These are phyloP conservation scores for Herpetospermum pedunculosum DNA, from an alignment of 306 rosid species.

Conservation along the genomic window DNA sequence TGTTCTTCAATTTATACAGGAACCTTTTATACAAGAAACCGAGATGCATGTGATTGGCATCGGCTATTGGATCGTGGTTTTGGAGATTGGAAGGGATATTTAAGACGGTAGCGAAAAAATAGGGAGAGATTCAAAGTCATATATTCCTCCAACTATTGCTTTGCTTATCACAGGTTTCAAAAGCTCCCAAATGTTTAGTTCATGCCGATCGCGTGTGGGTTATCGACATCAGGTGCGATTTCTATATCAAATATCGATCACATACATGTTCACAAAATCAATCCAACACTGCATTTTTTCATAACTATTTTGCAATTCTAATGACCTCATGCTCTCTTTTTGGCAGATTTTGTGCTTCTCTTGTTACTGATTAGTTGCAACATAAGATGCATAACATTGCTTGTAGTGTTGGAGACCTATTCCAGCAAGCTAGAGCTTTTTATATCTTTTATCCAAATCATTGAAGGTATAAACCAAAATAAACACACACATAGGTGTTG, in stretches of 20 bases:
- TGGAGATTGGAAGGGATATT: not conserved
- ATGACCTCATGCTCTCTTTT: not conserved
- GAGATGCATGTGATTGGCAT: not conserved
- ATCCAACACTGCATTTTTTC: not conserved
- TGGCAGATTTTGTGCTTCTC: slow-evolving; percentile 4
- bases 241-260: not conserved
- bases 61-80: not conserved
- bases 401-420: not conserved
- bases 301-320: not conserved
- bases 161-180: not conserved
- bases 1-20: not conserved
- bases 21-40: not conserved
- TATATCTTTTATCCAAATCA: not conserved
- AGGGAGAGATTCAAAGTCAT: not conserved
- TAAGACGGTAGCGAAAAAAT: not conserved
- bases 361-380: not conserved
- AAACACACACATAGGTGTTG: not conserved
- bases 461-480: not conserved
- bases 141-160: not conserved
- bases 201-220: not conserved
- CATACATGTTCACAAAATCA: not conserved
- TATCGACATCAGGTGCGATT: not conserved
- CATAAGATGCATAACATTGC: not conserved
- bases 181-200: not conserved
- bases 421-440: not conserved